Conservation (phyloP, 352 stramenopile genomes). For the Hyaloperonospora arabidopsidis region DNA sequence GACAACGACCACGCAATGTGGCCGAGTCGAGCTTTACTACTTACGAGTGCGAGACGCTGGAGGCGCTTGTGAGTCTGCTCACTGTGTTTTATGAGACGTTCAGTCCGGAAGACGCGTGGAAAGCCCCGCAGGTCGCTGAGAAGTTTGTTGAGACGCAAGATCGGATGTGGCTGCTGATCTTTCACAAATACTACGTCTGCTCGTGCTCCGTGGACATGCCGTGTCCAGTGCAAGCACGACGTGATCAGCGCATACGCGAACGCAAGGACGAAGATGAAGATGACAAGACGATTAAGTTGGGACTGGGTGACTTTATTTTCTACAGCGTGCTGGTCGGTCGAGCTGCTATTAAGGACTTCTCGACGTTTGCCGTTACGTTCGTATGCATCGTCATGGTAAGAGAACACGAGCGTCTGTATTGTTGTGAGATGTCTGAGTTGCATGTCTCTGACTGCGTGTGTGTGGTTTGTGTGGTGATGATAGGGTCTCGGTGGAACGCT, state of each 20-base stretch:
- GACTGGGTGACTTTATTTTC: constrained; percentile 98
- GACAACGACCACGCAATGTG: constrained; percentile 49
- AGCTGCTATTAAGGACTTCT: constrained; percentile 93
- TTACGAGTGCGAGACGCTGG: constrained; percentile 71
- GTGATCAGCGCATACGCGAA: constrained; percentile 41
- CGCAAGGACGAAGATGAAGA: constrained; percentile 52
- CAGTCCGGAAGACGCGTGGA: constrained; percentile 75
- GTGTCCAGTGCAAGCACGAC: constrained; percentile 59
- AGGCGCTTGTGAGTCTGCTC: constrained; percentile 56
- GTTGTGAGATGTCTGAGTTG: neutral
- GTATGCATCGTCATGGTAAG: constrained; percentile 89
- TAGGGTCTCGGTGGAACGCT: constrained; percentile 90
- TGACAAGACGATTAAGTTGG: constrained; percentile 89
- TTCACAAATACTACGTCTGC: constrained; percentile 82
- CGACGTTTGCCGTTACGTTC: constrained; percentile 90
- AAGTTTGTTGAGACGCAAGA: constrained; percentile 78
- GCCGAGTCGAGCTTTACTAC: constrained; percentile 69
- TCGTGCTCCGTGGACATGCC: constrained; percentile 75
- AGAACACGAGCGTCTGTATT: constrained; percentile 1
- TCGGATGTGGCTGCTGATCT: constrained; percentile 74
- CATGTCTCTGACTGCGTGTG: neutral
- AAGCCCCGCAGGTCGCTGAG: constrained; percentile 64
- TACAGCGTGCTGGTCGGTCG: constrained; percentile 96
- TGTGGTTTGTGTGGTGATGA: constrained; percentile 9
- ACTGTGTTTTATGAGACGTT: constrained; percentile 69